A percentile compares a stretch with the other conserved stretches of the same genome.
Conservation (phyloP, 1,139 yeast genomes). For the Diutina rugosa region DNA sequence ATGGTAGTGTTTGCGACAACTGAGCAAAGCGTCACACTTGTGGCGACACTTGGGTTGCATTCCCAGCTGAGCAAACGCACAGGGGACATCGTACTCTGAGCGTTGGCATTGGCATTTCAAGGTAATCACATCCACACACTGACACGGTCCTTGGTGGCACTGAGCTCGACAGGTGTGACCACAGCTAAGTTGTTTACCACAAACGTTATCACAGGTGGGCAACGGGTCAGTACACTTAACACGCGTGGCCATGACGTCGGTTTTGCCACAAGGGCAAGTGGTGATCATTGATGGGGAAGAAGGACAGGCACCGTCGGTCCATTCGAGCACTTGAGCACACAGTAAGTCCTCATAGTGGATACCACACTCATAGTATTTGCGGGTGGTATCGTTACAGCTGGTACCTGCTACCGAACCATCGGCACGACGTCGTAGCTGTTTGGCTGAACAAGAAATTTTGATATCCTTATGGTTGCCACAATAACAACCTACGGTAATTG, state of each 20-base stretch:
- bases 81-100: slow-evolving; percentile 45
- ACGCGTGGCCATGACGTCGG: slow-evolving; percentile 21
- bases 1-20: slow-evolving; percentile 77
- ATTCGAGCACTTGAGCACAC: slow-evolving; percentile 43
- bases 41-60: slow-evolving; percentile 52
- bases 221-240: slow-evolving; percentile 59
- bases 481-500: slow-evolving; percentile 42
- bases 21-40: slow-evolving; percentile 64
- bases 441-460: slow-evolving; percentile 18
- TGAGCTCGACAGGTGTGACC: slow-evolving; percentile 58
- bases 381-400: slow-evolving; percentile 41
- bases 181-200: slow-evolving; percentile 55
- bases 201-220: slow-evolving; percentile 55
- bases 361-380: slow-evolving; percentile 49
- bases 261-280: slow-evolving; percentile 70
- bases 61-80: slow-evolving; percentile 40
- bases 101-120: slow-evolving; percentile 38
- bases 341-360: slow-evolving; percentile 43
- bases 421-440: slow-evolving; percentile 12
- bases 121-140: slow-evolving; percentile 40
- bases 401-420: slow-evolving; percentile 50
- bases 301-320: slow-evolving; percentile 36
- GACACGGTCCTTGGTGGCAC: slow-evolving; percentile 74
- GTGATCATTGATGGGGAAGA: slow-evolving; percentile 43
- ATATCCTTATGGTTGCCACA: slow-evolving; percentile 47